phyloP scores from a whole-genome alignment of 768 basidiomycete species.

The Boletus eberwhitei region DNA sequence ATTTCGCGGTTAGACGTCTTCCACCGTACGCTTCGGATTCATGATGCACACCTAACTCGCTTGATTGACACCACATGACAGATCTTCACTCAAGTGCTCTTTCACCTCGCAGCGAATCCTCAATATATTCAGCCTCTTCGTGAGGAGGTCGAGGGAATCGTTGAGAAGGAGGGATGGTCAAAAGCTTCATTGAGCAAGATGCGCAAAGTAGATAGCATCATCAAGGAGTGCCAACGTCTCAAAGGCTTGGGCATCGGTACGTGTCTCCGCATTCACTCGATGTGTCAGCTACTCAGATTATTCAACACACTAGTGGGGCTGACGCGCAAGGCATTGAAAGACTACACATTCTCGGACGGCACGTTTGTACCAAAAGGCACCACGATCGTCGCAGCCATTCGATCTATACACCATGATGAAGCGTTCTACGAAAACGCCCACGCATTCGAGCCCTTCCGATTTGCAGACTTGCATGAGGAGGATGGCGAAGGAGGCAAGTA shows the following conservation, averaged over 20 bases:
- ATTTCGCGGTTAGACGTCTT: too few species aligned
- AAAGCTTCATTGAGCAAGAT: slow-evolving; percentile 23
- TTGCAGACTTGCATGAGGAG: neutral
- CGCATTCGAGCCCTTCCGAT: slow-evolving; percentile 11
- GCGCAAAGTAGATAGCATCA: slow-evolving; percentile 39
- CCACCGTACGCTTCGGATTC: neutral
- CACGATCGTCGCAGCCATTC: slow-evolving; percentile 18
- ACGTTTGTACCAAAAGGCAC: slow-evolving; percentile 36
- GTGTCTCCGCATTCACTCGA: slow-evolving; percentile 1
- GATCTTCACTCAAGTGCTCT: too few species aligned
- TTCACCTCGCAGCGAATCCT: too few species aligned
- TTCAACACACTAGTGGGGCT: slow-evolving; percentile 8
- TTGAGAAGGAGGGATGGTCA: slow-evolving; percentile 1
- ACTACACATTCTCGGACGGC: slow-evolving; percentile 38
- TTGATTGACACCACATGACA: too few species aligned
- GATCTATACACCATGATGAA: slow-evolving; percentile 20
- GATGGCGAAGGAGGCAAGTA: too few species aligned
- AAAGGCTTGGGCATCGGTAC: slow-evolving; percentile 21
- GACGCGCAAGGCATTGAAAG: slow-evolving; percentile 31
- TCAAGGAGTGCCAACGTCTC: slow-evolving; percentile 6
- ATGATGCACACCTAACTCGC: too few species aligned
- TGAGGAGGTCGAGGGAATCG: neutral
- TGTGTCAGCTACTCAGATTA: neutral
- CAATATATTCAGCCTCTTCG: too few species aligned
- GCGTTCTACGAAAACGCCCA: slow-evolving; percentile 26